Evolutionary conservation across 2,329 filamentous ascomycete species (phyloP), one percentile per base, ranked within the genome.

Genomic region (Penicillium sp.): DNA sequence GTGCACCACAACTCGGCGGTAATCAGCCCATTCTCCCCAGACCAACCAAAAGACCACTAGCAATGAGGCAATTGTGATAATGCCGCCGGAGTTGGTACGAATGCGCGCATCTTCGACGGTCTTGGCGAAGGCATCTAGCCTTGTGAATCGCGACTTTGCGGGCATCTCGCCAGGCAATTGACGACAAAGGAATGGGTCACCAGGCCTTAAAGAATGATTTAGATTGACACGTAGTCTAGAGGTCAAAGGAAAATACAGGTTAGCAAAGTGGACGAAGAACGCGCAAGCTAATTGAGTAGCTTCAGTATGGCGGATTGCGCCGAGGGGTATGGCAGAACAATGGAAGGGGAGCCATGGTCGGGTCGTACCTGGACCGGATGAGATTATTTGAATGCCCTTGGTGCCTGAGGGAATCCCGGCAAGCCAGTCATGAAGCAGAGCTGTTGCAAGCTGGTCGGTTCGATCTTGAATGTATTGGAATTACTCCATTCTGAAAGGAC

Each of bases 41-140:
- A 92, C 85, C 65, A 99, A 84, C 77, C 89, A 97, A 45, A 98
- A 72, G 54, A 99, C 92, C 53, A 97, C 85, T 50, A 99, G 75
- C 69, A 99, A 81, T 59, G 93, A 97, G 65, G 89, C 84, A 68
- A 99, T 92, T 55, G 95, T 99, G 69, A 99, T 92, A 67, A 99
- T 86, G 65, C 95, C 95, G 64, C 95, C 95, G 3, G 92, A 96
- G 7, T 93, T 97, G 31, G 95, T 99, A 69, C 96, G 90, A 73
- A 99, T 87, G 69, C 95, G 87, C 65, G 96, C 95, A 86, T 99
- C 95, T 76, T 99, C 95, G 67, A 99, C 95, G 13, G 95, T 99
- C 80, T 99, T 99, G 51, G 93, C 96, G 76, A 99, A 99, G 83
- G 95, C 95, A 78, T 99, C 95, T 63, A 99, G 91, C 85, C 89